Base-by-base conservation (phyloP, 495 filamentous ascomycete genomes). In the Xylaria venustula region DNA sequence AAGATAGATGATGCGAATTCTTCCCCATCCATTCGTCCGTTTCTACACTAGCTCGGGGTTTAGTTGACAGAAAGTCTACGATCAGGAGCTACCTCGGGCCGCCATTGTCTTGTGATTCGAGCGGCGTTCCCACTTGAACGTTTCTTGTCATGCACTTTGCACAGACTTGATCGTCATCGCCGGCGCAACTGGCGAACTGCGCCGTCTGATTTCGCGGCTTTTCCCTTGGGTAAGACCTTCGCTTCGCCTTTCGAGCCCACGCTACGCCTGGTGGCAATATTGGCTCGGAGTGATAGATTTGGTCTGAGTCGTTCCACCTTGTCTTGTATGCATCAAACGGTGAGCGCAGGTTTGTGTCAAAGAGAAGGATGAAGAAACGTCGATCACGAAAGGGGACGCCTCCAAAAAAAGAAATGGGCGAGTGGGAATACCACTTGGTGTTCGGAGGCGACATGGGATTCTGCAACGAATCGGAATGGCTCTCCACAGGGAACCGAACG, bases 1-100 rank as follows among this genome's bases (percentile, higher is more conserved):
- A 82, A 85, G 84, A 87, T 86, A 32, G 37, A 15, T 12, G 15
- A 40, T 7, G 7, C 37, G 37, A 40, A 8, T 40, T 40, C 37
- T 40, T 40, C 37, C 37, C 37, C 8, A 23, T 66, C 40, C 47
- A 20, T 53, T 32, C 36, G 51, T 42, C 36, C 51, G 51, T 37
- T 54, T 30, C 25, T 40, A 51, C 17, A 17, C 50, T 19, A 53
- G 40, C n/a, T 15, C 3, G 15, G n/a, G n/a, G 42, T 19, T 19
- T 45, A 45, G 5, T 11, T 40, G 14, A 15, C 3, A 3, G 37
- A 40, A 32, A 22, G 11, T 32, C 40, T 45, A 45, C 25, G 40
- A 55, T 55, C 40, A 55, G 53, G 53, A 45, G 53, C 26, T 22
- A 20, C 26, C 40, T 44, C 40, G 3, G 40, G 40, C 40, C 53